These are phyloP conservation scores for Tuber magnatum DNA, from an alignment of 495 filamentous ascomycete genomes.

Conservation along the genomic window DNA sequence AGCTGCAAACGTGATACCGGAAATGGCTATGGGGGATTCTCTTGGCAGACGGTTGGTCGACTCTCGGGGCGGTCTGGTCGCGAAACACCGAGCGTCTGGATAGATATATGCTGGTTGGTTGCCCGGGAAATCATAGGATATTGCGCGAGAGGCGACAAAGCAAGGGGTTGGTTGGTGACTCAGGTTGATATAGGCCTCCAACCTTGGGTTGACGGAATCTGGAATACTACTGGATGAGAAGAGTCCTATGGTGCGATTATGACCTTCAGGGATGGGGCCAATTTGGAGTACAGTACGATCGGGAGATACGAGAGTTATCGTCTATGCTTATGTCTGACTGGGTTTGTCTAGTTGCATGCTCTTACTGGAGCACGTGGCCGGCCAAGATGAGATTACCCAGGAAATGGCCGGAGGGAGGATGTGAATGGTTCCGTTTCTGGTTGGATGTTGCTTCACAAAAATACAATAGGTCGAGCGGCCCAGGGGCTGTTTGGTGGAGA, in stretches of 20 bases:
- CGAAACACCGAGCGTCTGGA: not conserved
- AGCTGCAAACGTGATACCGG: not conserved
- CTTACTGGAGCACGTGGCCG: not conserved
- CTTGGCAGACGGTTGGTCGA: not conserved
- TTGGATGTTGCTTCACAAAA: not conserved
- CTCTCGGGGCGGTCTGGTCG: not conserved
- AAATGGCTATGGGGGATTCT: not conserved
- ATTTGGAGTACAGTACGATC: not conserved
- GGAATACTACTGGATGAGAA: too few relatives aligned
- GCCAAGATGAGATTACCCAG: not conserved
- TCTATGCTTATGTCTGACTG: not conserved
- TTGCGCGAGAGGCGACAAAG: not conserved
- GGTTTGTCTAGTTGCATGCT: not conserved
- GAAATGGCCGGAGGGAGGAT: not conserved
- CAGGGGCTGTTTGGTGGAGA: not conserved
- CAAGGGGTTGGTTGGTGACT: not conserved
- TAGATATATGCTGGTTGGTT: not conserved
- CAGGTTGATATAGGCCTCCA: too few relatives aligned
- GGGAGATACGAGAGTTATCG: not conserved
- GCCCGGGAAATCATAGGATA: not conserved
- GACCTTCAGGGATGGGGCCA: not conserved
- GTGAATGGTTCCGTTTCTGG: not conserved
- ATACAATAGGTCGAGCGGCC: not conserved
- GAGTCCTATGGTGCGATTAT: not conserved
- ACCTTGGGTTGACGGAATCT: too few relatives aligned